A percentile compares a stretch with the other conserved stretches of the same genome.
Conservation (phyloP, 2,329 filamentous ascomycete species). For the Epichloe sibirici region DNA sequence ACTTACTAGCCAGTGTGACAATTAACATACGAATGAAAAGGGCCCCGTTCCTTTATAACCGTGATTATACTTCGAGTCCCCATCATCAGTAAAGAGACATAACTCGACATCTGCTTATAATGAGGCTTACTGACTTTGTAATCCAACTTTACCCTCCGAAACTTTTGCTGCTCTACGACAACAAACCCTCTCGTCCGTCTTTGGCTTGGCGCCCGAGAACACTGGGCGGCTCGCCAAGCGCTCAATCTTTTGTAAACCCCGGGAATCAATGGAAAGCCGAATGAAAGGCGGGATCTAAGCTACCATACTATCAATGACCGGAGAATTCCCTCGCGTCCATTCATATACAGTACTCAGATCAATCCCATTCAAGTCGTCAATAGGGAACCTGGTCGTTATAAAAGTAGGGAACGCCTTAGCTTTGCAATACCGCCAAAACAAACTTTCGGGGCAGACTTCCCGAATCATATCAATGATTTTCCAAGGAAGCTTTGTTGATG, state of each 20-base stretch:
- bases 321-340: not conserved
- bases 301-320: not conserved
- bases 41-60: no score
- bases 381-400: not conserved
- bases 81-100: no score
- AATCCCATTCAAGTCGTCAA: not conserved
- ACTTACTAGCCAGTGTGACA: no score
- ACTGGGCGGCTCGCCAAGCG: not conserved
- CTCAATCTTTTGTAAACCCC: no score
- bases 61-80: no score
- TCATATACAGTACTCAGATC: not conserved
- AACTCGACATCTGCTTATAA: no score
- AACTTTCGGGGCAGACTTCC: not conserved
- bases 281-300: not conserved
- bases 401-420: not conserved
- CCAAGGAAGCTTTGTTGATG: not conserved
- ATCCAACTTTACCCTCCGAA: no score
- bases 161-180: no score
- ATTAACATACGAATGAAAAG: no score
- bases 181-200: no score
- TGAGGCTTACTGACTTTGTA: no score
- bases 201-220: not conserved
- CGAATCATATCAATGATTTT: not conserved
- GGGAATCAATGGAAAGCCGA: not conserved
- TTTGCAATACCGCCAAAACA: not conserved